Evolutionary conservation across 202 grass and related monocot species (phyloP).

Genomic region (Cymbopogon flexuosus): DNA sequence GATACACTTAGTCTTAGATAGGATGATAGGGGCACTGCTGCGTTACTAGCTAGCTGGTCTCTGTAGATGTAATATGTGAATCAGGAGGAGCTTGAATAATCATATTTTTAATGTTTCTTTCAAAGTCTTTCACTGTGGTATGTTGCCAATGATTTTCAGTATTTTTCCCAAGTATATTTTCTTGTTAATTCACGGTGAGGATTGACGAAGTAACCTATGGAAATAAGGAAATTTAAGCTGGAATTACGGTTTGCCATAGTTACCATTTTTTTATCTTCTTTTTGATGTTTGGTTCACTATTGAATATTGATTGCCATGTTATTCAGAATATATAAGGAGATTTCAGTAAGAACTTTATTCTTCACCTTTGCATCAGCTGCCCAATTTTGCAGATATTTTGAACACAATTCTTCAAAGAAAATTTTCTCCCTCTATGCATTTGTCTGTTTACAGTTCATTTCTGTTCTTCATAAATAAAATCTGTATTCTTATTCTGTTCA

Average conservation of each 20-base stretch:
- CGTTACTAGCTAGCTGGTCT: neutral
- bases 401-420: neutral
- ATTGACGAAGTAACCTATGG: neutral
- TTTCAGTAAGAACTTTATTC: neutral
- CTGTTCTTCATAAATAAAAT: neutral
- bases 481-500: conserved; percentile 7
- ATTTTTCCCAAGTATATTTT: neutral
- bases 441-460: neutral
- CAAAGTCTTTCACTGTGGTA: neutral
- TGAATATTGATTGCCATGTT: neutral
- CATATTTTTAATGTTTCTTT: neutral
- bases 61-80: neutral
- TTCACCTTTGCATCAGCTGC: neutral
- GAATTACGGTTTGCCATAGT: neutral
- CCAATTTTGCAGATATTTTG: neutral
- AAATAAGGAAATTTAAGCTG: neutral
- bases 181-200: neutral
- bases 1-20: neutral
- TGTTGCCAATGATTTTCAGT: neutral
- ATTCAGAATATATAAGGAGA: neutral
- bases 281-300: neutral
- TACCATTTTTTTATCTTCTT: neutral
- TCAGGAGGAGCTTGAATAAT: neutral
- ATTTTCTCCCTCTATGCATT: neutral
- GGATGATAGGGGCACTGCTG: neutral